Conservation (phyloP, 2,329 filamentous ascomycete species). For the Claviceps cyperi region DNA sequence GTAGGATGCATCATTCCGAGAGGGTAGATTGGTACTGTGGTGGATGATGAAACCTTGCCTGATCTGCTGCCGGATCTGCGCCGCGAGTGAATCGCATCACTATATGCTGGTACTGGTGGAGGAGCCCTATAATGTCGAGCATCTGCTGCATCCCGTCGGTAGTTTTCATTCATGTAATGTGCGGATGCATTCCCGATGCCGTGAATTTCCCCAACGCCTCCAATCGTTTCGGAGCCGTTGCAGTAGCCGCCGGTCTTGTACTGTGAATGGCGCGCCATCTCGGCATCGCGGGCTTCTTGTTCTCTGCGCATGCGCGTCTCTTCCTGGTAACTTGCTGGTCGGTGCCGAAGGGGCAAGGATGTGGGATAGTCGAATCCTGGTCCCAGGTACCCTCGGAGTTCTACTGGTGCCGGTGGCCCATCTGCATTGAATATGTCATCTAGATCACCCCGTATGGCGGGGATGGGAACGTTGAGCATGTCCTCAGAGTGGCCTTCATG, state of each 20-base stretch:
- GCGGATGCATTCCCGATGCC: slow-evolving; percentile 36
- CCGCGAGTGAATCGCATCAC: slow-evolving; percentile 28
- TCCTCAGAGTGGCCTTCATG: slow-evolving; percentile 41
- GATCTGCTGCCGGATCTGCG: slow-evolving; percentile 31
- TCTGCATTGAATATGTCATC: slow-evolving; percentile 9
- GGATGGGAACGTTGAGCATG: slow-evolving; percentile 30
- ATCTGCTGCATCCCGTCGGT: slow-evolving; percentile 16
- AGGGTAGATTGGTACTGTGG: slow-evolving; percentile 19
- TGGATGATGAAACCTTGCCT: slow-evolving; percentile 17
- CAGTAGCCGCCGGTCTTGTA: slow-evolving; percentile 20
- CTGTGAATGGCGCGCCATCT: slow-evolving; percentile 14
- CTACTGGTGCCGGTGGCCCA: slow-evolving; percentile 17
- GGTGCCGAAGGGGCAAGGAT: slow-evolving; percentile 13
- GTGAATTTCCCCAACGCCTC: slow-evolving; percentile 22
- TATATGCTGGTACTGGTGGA: slow-evolving; percentile 18
- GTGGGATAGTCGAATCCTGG: slow-evolving; percentile 2
- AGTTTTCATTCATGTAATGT: slow-evolving; percentile 49
- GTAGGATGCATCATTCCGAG: slow-evolving; percentile 11
- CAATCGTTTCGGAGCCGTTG: slow-evolving; percentile 21
- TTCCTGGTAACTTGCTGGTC: slow-evolving; percentile 27
- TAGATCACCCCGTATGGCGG: slow-evolving; percentile 14
- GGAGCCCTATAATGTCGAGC: neutral
- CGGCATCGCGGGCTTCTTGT: slow-evolving; percentile 33
- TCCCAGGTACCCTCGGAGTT: slow-evolving; percentile 11
- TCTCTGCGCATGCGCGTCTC: slow-evolving; percentile 29